Base-by-base conservation (phyloP, 1,284 basidiomycete species). In the Rhizoctonia solani region DNA sequence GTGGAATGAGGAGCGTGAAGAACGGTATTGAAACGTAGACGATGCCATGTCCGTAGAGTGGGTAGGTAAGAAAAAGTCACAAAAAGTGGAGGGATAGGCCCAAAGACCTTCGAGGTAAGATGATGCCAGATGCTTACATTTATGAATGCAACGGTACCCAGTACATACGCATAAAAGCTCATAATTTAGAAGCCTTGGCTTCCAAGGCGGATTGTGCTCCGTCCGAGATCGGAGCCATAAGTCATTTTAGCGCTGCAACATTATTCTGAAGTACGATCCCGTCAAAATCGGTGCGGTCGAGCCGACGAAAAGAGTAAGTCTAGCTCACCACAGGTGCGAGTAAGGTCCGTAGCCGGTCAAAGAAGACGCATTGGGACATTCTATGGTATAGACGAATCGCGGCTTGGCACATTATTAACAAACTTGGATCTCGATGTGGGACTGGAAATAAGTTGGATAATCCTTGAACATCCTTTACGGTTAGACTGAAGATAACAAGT, bases 291-390 rank as follows among this genome's bases (percentile, higher is more conserved):
- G 41, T 34, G 46, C 32, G 58, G 39, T 41, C 29, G 3, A 16
- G 41, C 32, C 30, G 13, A 14, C 21, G 34, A 47, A 49, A 30
- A n/a, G n/a, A 59, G 30, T 49, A 59, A 19, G 3, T 27, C n/a
- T 19, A 46, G 19, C 21, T 16, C 30, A 47, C 11, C n/a, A 25
- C 47, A 30, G 46, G 13, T 3, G 1, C 34, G 50, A 34, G 21
- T 32, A 50, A 61, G 58, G 32, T 61, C 58, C 58, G 58, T 29
- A 61, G 47, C 44, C 58, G 58, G 58, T 50, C 58, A 61, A 61
- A 61, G 58, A 61, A 61, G 58, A 27, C 8, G 21, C 21, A 44
- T 61, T 61, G 27, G 56, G 49, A 44, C 49, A 32, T 14, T 50
- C 30, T 61, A 25, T 41, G 34, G n/a, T n/a, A 21, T 61, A 42